Evolutionary conservation across 2,329 filamentous ascomycete genomes (phyloP).

Genomic region (Neofusicoccum umdonicola): DNA sequence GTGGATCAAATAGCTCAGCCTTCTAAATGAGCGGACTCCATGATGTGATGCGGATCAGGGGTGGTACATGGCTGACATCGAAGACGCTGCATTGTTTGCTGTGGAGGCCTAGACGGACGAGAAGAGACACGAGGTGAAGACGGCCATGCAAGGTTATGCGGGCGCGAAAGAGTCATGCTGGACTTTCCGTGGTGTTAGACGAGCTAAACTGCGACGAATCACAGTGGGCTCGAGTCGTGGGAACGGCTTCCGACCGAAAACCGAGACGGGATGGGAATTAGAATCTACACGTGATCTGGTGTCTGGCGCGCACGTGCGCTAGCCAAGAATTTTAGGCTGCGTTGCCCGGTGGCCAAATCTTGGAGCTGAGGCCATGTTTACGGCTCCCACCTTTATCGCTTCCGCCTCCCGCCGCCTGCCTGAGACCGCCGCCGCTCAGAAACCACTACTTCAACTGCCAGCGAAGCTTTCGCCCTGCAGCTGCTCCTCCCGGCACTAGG

Average conservation of each 20-base stretch:
- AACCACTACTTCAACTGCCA: not conserved
- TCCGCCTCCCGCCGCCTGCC: not conserved
- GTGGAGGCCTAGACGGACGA: not conserved
- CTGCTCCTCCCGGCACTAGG: not conserved
- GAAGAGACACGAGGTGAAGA: not conserved
- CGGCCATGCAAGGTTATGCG: not conserved
- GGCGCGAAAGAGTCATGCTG: not conserved
- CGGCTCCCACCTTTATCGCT: not conserved
- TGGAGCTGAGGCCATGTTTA: slow-evolving; percentile 17
- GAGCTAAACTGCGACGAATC: not conserved
- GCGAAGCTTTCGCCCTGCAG: not conserved
- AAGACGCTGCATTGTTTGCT: not conserved
- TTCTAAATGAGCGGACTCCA: not conserved
- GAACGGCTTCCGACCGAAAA: not conserved
- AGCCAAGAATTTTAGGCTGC: not conserved
- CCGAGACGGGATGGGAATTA: not conserved
- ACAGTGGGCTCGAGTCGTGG: not conserved
- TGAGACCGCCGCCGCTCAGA: slow-evolving; percentile 3
- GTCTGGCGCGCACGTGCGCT: no score
- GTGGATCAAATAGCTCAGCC: not conserved
- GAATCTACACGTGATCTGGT: not conserved
- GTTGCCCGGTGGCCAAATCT: slow-evolving; percentile 13
- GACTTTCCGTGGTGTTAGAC: not conserved
- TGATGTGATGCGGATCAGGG: not conserved
- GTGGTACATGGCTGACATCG: not conserved